A percentile compares a stretch with the other conserved stretches of the same genome.
Conservation (phyloP, 345 rosid genomes). For the Pistacia atlantica region DNA sequence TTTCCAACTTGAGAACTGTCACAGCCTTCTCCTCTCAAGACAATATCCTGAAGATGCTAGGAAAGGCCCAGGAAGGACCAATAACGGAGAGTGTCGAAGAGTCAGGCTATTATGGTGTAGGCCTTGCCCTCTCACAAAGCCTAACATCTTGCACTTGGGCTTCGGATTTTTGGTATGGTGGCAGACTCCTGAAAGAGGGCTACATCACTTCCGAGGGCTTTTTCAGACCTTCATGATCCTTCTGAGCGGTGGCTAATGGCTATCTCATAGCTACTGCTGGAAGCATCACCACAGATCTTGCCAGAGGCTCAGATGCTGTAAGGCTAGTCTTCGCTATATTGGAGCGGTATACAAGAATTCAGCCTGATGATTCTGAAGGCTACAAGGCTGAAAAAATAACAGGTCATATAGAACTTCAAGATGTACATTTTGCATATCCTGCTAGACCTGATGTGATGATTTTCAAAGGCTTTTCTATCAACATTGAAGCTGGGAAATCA, state of each 20-base stretch:
- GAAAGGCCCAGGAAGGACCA: conserved; percentile 53
- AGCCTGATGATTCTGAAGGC: conserved; percentile 59
- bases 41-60: conserved; percentile 54
- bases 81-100: conserved; percentile 52
- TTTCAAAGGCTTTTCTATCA: conserved; percentile 51
- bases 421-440: conserved; percentile 63
- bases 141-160: conserved; percentile 51
- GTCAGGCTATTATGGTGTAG: conserved; percentile 60
- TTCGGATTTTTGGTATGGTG: conserved; percentile 69
- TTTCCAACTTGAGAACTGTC: conserved; percentile 59
- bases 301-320: conserved; percentile 53
- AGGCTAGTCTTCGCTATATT: conserved; percentile 52
- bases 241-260: conserved; percentile 60
- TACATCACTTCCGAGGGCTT: conserved; percentile 43
- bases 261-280: conserved; percentile 67
- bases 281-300: conserved; percentile 65
- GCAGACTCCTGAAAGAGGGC: conserved; percentile 45
- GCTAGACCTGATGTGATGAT: conserved; percentile 53
- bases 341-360: conserved; percentile 52
- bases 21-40: conserved; percentile 76
- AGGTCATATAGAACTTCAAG: conserved; percentile 47
- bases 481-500: conserved; percentile 57
- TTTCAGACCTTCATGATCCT: conserved; percentile 64
- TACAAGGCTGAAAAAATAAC: conserved; percentile 35
- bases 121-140: conserved; percentile 48